These are phyloP conservation scores for Dichotomocladium elegans DNA, from an alignment of 371 early-diverging fungal genomes.

Conservation along the genomic window DNA sequence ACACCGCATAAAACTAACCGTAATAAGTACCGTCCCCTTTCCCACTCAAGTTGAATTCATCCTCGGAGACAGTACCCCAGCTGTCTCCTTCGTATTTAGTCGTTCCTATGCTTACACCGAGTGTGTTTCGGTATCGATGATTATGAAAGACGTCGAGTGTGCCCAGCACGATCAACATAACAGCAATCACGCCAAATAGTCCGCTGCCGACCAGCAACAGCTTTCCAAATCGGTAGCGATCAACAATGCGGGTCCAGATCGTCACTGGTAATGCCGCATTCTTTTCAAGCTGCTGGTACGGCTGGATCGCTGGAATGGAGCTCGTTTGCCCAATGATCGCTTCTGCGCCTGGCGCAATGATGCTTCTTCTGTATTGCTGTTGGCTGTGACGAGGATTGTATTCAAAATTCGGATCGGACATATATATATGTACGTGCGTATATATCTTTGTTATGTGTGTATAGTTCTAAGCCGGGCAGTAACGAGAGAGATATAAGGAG, in stretches of 20 bases:
- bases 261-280: constrained; percentile 16
- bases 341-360: neutral
- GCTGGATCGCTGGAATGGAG: constrained; percentile 7
- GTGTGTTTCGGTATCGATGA: constrained; percentile 16
- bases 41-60: constrained; percentile 30
- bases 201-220: constrained; percentile 21
- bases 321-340: neutral
- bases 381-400: constrained; percentile 4
- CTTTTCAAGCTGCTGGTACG: constrained; percentile 9
- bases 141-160: constrained; percentile 33
- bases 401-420: constrained; percentile 8
- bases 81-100: constrained; percentile 36
- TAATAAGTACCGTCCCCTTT: constrained; percentile 48
- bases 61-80: constrained; percentile 27
- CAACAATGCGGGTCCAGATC: constrained; percentile 33
- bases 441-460: no score
- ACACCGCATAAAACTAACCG: constrained; percentile 12
- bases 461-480: neutral
- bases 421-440: neutral
- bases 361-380: neutral
- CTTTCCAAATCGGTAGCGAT: constrained; percentile 27
- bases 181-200: constrained; percentile 13
- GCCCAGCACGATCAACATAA: constrained; percentile 36
- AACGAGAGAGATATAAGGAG: neutral
- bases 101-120: constrained; percentile 23